Base-by-base conservation (phyloP, 1,139 yeast species). In the Scheffersomyces segobiensis region DNA sequence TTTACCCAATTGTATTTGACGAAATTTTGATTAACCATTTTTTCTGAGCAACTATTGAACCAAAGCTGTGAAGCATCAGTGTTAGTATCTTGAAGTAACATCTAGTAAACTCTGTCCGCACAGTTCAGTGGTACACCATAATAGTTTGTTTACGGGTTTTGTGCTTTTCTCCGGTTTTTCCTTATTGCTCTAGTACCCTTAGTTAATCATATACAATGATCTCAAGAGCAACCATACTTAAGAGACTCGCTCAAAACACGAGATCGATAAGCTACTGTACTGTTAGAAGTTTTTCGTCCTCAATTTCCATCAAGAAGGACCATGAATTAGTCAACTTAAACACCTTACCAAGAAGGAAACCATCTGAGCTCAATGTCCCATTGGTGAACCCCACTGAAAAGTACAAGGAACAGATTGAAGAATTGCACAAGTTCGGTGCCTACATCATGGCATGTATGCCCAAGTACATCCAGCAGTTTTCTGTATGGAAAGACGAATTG, bases 401-500 rank as follows among this genome's bases (percentile, higher is more conserved):
- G 71, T 90, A 87, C 76, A 80, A 79, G 68, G 91, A 83, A 64
- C 88, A 86, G 63, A 76, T 78, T 61, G 96, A 88, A 72, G 92
- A 88, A 67, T 82, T 91, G 65, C 97, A 91, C 79, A 87, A 87
- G 75, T 91, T 89, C 73, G 97, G 97, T 42, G 84, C 86, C 62
- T 91, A 91, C 71, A 75, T 91, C 65, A 88, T 89, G 83, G 83
- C 91, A 20, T 86, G 91, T 63, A 71, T 91, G 76, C 97, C 97
- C 56, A 91, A 91, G 74, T 90, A 80, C 71, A 83, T 91, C 63
- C 97, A 91, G 76, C 89, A 89, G 72, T 91, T 91, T 68, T 82
- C 91, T 17, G 97, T 91, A 57, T 91, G 97, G 97, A 91, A 91
- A 75, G 97, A 91, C 72, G 97, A 91, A 75, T 84, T 91, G 71